Base-by-base conservation (phyloP, 768 basidiomycete genomes). In the Imleria badia region DNA sequence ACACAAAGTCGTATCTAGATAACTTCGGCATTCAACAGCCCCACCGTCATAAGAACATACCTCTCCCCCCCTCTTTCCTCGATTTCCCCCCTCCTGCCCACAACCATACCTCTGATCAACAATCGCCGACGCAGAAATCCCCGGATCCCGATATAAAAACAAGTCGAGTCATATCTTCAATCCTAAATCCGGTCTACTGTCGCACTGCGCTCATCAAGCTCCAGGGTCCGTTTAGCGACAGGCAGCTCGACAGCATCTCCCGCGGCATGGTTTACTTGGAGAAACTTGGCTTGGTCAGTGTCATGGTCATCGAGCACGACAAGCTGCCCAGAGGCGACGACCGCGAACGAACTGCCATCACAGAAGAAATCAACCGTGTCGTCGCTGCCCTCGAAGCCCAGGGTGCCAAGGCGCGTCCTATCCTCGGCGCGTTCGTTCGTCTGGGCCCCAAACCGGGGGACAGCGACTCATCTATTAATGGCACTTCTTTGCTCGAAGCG, bases 151-250 rank as follows among this genome's bases (percentile, higher is more conserved):
- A 71, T 34, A 64, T 73, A 10, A 76, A 77, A 58, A 45, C 71
- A 2, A 84, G 75, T 55, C 81, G 79, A 9, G 76, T 88, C 60
- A 73, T 89, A 56, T 79, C 83, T 7, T 85, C 86, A n/a, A 86
- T 90, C 60, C 77, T 95, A n/a, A 78, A 94, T 65, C 95, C 95
- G 7, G 82, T 91, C 49, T 76, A 84, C 53, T 81, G 85, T 41
- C 87, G 92, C 48, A 96, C 97, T 1, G 94, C 95, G 6, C 84
- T 99, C 15, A 95, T 99, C 62, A 98, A 98, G 73, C 76, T 98
- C 3, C 97, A 98, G 70, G 94, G 95, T 11, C 97, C 97, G 3
- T 98, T 98, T 68, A 89, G 85, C 11, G 89, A 96, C 72, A 80
- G 85, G 9, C 97, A 98, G 64, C 83, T 98, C 54, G 91, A 96